Conservation (phyloP, 805 yeast genomes). For the Sugiyamaella americana region DNA sequence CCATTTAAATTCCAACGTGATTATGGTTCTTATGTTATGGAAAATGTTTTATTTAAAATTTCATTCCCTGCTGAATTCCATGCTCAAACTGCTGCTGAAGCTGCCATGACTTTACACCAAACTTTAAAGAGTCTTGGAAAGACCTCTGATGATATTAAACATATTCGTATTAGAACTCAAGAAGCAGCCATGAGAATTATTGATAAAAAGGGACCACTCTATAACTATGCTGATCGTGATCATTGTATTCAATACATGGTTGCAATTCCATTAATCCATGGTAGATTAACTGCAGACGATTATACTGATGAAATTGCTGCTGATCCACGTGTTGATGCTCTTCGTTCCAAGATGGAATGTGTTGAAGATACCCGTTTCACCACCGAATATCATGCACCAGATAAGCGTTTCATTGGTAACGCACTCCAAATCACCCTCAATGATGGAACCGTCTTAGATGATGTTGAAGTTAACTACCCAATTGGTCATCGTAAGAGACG, state of each 20-base stretch:
- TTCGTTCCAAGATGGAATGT: slow-evolving; percentile 51
- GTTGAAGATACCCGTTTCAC: slow-evolving; percentile 46
- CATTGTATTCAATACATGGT: slow-evolving; percentile 62
- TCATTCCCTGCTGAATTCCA: slow-evolving; percentile 63
- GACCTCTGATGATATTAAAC: slow-evolving; percentile 43
- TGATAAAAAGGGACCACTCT: slow-evolving; percentile 52
- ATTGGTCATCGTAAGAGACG: slow-evolving; percentile 55
- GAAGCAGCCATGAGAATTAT: slow-evolving; percentile 57
- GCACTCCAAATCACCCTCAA: slow-evolving; percentile 45
- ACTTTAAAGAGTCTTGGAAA: slow-evolving; percentile 37
- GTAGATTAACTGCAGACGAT: slow-evolving; percentile 53
- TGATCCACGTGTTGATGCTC: slow-evolving; percentile 46
- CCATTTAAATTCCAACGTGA: slow-evolving; percentile 49
- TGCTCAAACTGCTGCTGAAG: slow-evolving; percentile 60
- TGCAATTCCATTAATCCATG: slow-evolving; percentile 50
- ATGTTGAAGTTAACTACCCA: slow-evolving; percentile 50
- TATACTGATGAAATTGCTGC: slow-evolving; percentile 47
- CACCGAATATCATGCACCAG: slow-evolving; percentile 49
- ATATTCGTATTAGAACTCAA: slow-evolving; percentile 49
- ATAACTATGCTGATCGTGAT: slow-evolving; percentile 60
- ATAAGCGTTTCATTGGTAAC: slow-evolving; percentile 53
- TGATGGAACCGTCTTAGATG: slow-evolving; percentile 49
- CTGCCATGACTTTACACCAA: slow-evolving; percentile 42
- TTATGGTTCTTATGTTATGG: slow-evolving; percentile 56
- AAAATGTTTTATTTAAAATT: slow-evolving; percentile 54